Evolutionary conservation across 441 rosid genomes (phyloP), one percentile per base, ranked within the genome.

Genomic region (Dalechampia spathulata): DNA sequence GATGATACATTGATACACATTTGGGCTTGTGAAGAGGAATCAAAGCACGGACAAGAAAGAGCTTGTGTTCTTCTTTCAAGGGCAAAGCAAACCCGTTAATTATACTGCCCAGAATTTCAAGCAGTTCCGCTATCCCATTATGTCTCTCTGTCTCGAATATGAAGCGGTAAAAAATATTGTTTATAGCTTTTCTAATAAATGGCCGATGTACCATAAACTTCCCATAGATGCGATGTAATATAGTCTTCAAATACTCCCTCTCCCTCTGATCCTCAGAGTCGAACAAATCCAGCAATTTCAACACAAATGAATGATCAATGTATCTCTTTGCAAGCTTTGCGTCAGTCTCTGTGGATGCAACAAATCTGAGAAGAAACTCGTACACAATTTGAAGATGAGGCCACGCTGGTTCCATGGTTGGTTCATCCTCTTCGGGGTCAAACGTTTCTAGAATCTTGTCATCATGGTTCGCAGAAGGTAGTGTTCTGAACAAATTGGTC

Each of bases 221-320:
- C n/a, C n/a, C n/a, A n/a, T n/a, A n/a, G n/a, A n/a, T n/a, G n/a
- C n/a, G n/a, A n/a, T n/a, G n/a, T n/a, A n/a, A n/a, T n/a, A n/a
- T n/a, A n/a, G n/a, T 86, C 75, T 89, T 89, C 59, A 88, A 61
- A 71, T 83, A 88, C 67, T 88, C 96, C 75, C 96, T 83, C 67
- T 86, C 96, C 58, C 95, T 77, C 48, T 82, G 92, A 26, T 89
- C 96, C 66, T 86, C 95, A n/a, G 95, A 83, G 70, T 86, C 90
- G 39, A 88, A 86, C 83, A 83, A 73, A 72, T 86, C 95, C 37
- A 88, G 66, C 67, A 88, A 67, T 63, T 72, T 82, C 79, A 89
- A 68, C 51, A 89, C 87, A 49, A 89, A 89, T n/a, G n/a, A n/a
- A n/a, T n/a, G n/a, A n/a, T n/a, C n/a, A n/a, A n/a, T n/a, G n/a